Conservation (phyloP, 306 rosid species). For the Pyrus bretschneideri region DNA sequence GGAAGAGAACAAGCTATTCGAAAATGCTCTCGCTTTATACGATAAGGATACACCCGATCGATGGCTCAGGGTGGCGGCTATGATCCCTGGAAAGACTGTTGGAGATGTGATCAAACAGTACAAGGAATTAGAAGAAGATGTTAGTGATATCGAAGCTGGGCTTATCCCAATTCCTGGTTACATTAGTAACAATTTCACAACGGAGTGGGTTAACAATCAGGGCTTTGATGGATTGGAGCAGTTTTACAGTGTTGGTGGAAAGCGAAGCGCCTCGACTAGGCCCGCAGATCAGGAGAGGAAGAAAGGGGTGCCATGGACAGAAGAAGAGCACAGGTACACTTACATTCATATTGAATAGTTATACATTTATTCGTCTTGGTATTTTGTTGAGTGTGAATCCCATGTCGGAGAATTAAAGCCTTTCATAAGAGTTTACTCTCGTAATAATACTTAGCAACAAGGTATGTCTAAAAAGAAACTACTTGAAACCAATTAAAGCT, state of each 20-base stretch:
- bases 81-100: slow-evolving; percentile 76
- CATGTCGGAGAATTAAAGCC: not conserved
- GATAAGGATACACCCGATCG: slow-evolving; percentile 77
- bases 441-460: not conserved
- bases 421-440: not conserved
- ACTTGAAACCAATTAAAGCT: not conserved
- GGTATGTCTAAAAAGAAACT: not conserved
- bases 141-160: slow-evolving; percentile 83
- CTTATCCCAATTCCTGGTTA: slow-evolving; percentile 66
- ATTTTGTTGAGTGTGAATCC: not conserved
- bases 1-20: slow-evolving; percentile 77
- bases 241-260: slow-evolving; percentile 45
- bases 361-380: not conserved
- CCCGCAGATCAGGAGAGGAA: slow-evolving; percentile 81
- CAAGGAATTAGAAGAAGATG: slow-evolving; percentile 77
- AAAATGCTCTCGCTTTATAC: slow-evolving; percentile 69
- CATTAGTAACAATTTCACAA: slow-evolving; percentile 47
- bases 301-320: slow-evolving; percentile 92
- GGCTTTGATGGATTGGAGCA: slow-evolving; percentile 61
- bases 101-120: slow-evolving; percentile 90
- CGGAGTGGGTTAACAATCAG: slow-evolving; percentile 55
- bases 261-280: slow-evolving; percentile 47
- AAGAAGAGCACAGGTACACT: slow-evolving; percentile 91
- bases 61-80: slow-evolving; percentile 66
- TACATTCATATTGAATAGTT: not conserved